Conservation (phyloP, 495 filamentous ascomycete genomes). For the Xylaria scruposa region DNA sequence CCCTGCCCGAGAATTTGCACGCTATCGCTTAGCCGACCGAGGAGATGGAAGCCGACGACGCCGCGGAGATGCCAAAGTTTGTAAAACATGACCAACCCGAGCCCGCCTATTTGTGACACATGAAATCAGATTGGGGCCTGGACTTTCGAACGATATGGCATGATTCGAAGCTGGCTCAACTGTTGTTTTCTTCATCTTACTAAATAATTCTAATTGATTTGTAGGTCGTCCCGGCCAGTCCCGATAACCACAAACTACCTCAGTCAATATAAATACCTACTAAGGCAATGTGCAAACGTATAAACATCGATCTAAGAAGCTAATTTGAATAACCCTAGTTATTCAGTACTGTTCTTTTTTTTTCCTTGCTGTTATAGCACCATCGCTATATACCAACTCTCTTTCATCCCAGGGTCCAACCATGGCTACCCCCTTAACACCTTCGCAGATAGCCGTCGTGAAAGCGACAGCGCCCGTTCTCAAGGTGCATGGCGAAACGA, state of each 20-base stretch:
- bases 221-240: constrained; percentile 4
- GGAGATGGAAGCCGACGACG: background rate
- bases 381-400: background rate
- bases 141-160: constrained; percentile 16
- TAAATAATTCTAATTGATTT: background rate
- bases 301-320: background rate
- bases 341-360: background rate
- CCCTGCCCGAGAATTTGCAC: constrained; percentile 9
- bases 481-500: constrained; percentile 67
- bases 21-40: background rate
- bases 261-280: background rate
- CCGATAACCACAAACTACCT: background rate
- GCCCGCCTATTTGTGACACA: constrained; percentile 14
- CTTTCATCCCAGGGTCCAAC: background rate
- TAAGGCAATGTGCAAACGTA: background rate
- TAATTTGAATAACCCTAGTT: background rate
- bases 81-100: background rate
- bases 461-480: constrained; percentile 69
- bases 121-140: background rate
- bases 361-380: background rate
- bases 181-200: background rate
- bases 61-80: constrained; percentile 23
- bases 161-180: background rate
- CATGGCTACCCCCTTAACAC: constrained; percentile 44
- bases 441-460: constrained; percentile 57